phyloP scores from a whole-genome alignment of 176 grass and related monocot species.

The Echinochloa phyllopogon region DNA sequence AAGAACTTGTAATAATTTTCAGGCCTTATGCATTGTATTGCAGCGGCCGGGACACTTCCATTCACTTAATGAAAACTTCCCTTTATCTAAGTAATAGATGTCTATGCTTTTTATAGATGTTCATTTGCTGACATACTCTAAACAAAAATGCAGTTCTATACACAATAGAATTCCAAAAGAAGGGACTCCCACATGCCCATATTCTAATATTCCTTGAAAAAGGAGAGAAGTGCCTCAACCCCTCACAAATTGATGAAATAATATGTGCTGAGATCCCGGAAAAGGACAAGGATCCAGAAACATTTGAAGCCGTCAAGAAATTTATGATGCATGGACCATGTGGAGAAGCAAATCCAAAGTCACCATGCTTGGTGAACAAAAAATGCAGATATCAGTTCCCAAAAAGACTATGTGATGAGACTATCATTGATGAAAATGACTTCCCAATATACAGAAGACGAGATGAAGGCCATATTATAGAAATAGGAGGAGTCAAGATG shows the following conservation, averaged over 20 bases:
- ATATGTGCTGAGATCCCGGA: slow-evolving; percentile 4
- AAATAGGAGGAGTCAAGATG: slow-evolving; percentile 26
- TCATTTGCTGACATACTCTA: neutral
- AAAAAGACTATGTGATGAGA: neutral
- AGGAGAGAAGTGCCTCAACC: slow-evolving; percentile 5
- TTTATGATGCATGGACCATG: slow-evolving; percentile 36
- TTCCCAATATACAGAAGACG: slow-evolving; percentile 27
- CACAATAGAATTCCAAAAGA: slow-evolving; percentile 36
- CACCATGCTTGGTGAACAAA: slow-evolving; percentile 17
- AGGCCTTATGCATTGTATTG: too few relatives aligned
- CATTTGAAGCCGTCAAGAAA: slow-evolving; percentile 5
- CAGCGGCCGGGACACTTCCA: too few relatives aligned
- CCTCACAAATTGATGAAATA: slow-evolving; percentile 29
- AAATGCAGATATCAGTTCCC: slow-evolving; percentile 25
- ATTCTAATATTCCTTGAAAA: slow-evolving; percentile 36
- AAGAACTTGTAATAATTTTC: too few relatives aligned
- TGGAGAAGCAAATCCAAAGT: neutral
- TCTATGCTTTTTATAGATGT: neutral
- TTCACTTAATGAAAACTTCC: too few relatives aligned
- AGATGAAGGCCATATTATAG: neutral
- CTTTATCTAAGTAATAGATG: neutral
- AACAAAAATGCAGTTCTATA: neutral
- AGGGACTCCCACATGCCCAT: slow-evolving; percentile 38
- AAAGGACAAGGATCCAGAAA: slow-evolving; percentile 1
- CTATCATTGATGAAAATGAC: neutral